Evolutionary conservation across 345 rosid species (phyloP).

Genomic region (Moricandia arvensis): DNA sequence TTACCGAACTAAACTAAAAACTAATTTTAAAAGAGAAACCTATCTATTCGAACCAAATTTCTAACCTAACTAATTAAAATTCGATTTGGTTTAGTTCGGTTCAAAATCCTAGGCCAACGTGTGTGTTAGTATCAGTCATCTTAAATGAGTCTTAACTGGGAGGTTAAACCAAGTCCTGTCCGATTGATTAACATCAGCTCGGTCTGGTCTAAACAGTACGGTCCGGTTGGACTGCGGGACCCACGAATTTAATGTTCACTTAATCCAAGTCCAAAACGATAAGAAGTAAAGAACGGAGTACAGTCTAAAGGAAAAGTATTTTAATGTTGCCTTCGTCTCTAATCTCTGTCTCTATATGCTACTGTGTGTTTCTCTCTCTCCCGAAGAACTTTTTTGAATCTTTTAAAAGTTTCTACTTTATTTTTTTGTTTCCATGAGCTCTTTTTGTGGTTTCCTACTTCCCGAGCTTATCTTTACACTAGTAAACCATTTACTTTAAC

Average conservation of each 20-base stretch:
- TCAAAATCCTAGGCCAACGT: too few relatives aligned
- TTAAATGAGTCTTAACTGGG: slow-evolving; percentile 7
- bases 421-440: slow-evolving; percentile 4
- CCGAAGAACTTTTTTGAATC: slow-evolving; percentile 28
- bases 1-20: too few relatives aligned
- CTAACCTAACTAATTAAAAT: too few relatives aligned
- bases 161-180: not conserved
- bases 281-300: slow-evolving; percentile 5
- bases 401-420: slow-evolving; percentile 4
- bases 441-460: slow-evolving; percentile 25
- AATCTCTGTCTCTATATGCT: slow-evolving; percentile 33
- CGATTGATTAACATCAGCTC: not conserved
- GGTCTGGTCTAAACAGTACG: slow-evolving; percentile 9
- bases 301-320: not conserved
- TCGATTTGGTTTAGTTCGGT: too few relatives aligned
- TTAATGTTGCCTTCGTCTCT: slow-evolving; percentile 33
- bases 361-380: slow-evolving; percentile 17
- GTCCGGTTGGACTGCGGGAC: not conserved
- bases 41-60: too few relatives aligned
- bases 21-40: too few relatives aligned
- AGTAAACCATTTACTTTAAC: slow-evolving; percentile 13
- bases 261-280: slow-evolving; percentile 33
- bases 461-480: slow-evolving; percentile 24
- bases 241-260: slow-evolving; percentile 16
- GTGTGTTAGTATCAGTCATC: not conserved